Conservation (phyloP, 2,329 filamentous ascomycete genomes). For the Aphanocladium album region DNA sequence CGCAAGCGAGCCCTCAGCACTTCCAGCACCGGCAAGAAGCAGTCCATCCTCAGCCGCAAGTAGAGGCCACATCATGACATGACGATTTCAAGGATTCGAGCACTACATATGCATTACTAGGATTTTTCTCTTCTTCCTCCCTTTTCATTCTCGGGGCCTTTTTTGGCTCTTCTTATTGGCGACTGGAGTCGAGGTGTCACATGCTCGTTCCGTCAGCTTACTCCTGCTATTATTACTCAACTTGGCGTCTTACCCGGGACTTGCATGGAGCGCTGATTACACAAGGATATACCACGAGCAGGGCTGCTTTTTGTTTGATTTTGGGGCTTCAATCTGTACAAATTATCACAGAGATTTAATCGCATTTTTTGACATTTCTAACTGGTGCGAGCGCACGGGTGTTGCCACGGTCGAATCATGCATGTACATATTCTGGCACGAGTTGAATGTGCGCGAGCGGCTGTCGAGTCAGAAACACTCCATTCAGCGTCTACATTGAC, state of each 20-base stretch:
- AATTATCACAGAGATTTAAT: no score
- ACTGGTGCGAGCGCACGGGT: no score
- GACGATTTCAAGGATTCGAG: background rate
- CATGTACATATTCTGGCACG: no score
- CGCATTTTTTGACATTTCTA: no score
- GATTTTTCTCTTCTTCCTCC: background rate
- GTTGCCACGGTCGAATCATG: no score
- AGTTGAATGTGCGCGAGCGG: no score
- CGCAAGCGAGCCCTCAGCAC: constrained; percentile 10
- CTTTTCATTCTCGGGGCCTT: background rate
- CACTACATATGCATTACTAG: background rate
- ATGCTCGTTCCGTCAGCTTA: constrained; percentile 2
- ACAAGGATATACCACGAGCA: background rate
- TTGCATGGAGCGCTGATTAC: background rate
- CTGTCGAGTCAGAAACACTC: no score
- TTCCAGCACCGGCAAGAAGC: constrained; percentile 9
- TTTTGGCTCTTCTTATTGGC: background rate
- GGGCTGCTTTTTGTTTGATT: background rate
- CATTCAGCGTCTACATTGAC: background rate
- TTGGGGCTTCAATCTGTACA: background rate
- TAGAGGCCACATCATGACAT: background rate
- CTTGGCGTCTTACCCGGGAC: constrained; percentile 2
- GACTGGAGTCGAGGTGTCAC: background rate
- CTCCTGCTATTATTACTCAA: background rate
- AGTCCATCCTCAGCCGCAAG: background rate